Percentiles rank a stretch among this genome's conserved stretches.
These are phyloP conservation scores for Petrea volubilis DNA, from an alignment of 257 asterid species.

Conservation along the genomic window DNA sequence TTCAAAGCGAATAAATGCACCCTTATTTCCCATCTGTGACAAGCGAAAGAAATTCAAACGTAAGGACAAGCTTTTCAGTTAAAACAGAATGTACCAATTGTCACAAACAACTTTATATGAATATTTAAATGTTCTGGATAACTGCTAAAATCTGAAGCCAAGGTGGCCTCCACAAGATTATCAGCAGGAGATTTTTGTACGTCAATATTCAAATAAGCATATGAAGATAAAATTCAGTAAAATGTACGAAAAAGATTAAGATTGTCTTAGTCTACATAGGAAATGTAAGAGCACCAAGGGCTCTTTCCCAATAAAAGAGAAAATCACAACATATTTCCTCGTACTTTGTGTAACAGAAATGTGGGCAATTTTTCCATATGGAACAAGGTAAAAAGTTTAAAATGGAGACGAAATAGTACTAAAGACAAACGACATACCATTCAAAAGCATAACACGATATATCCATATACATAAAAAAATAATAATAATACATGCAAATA, in stretches of 20 bases:
- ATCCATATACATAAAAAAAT: too few relatives aligned
- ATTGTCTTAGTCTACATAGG: neutral
- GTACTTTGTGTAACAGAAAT: too few relatives aligned
- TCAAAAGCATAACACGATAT: neutral
- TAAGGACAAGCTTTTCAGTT: neutral
- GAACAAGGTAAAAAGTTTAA: neutral
- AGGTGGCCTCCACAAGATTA: neutral
- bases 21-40: conserved; percentile 98
- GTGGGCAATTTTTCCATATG: neutral
- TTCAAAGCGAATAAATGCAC: conserved; percentile 95
- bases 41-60: conserved; percentile 22
- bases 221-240: neutral
- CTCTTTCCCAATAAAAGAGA: neutral
- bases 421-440: neutral
- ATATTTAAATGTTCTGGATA: neutral
- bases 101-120: neutral
- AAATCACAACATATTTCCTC: too few relatives aligned
- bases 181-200: neutral
- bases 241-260: neutral
- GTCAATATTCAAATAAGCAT: neutral
- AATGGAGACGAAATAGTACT: neutral
- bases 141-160: neutral
- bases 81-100: neutral
- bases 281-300: conserved; percentile 6
- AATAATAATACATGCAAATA: too few relatives aligned